Evolutionary conservation across 2,329 filamentous ascomycete species (phyloP).

Genomic region (Fusarium graminum): DNA sequence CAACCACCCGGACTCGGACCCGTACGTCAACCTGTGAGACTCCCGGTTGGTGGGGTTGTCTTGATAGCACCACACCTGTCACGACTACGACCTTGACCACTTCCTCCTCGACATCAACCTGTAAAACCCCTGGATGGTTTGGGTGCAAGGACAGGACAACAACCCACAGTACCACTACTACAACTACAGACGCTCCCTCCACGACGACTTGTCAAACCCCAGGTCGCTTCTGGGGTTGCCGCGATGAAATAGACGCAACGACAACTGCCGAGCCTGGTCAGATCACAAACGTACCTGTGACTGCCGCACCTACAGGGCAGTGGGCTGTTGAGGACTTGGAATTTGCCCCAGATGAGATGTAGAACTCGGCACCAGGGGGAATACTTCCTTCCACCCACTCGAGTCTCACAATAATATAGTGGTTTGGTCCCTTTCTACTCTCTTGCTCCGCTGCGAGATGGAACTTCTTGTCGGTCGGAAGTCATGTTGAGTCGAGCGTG

Average conservation of each 20-base stretch:
- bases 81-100: constrained; percentile 58
- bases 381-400: background rate
- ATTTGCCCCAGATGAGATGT: constrained; percentile 53
- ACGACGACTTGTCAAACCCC: constrained; percentile 62
- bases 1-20: constrained; percentile 76
- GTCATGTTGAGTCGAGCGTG: background rate
- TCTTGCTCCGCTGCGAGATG: background rate
- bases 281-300: constrained; percentile 47
- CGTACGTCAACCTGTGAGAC: constrained; percentile 90
- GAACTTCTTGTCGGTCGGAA: background rate
- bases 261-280: constrained; percentile 53
- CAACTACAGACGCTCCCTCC: constrained; percentile 52
- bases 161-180: constrained; percentile 48
- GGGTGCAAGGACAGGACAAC: constrained; percentile 68
- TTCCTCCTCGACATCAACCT: constrained; percentile 66
- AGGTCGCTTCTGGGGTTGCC: constrained; percentile 69
- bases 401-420: background rate
- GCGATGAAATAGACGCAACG: constrained; percentile 56
- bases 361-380: constrained; percentile 4
- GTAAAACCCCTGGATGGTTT: constrained; percentile 74
- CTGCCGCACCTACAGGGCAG: constrained; percentile 52
- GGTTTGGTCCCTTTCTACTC: background rate
- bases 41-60: constrained; percentile 90
- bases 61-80: constrained; percentile 72
- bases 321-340: constrained; percentile 50